Base-by-base conservation (phyloP, 305 asterid genomes). In the Solanum hybrid region DNA sequence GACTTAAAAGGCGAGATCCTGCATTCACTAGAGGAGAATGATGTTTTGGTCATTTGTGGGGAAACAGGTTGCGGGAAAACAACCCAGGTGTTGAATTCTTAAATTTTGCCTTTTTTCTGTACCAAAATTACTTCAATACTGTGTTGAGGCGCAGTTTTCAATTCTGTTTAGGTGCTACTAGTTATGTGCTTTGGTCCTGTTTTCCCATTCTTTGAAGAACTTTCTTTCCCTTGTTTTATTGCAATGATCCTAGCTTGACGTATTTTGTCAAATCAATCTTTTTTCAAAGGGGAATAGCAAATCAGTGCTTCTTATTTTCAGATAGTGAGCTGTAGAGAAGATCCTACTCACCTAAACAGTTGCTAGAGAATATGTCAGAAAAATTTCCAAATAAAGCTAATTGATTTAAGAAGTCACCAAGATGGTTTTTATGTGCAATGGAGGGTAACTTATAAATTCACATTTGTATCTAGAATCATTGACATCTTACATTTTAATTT, bases 11-110 rank as follows among this genome's bases (percentile, higher is more conserved):
- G 93, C 88, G 93, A 96, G 81, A 94, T 97, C 89, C 90, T 97
- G 89, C 94, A 88, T 91, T 92, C 93, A 86, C 96, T 97, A 64
- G 96, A 93, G 91, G 94, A 93, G 91, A 97, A 93, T 89, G 92
- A 94, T 90, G 99, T 95, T 89, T 92, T 96, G 92, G 99, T 97
- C 89, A 93, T 97, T 90, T 96, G 95, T 91, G 99, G 99, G 75
- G 99, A 97, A 95, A 97, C 99, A 42, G 99, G 99, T 86, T 97
- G 99, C 88, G 99, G 99, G 86, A 97, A 97, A 94, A 97, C 99
- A 89, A 97, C 99, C 89, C 99, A 97, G 99, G 99, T 97, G 87
- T 89, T 90, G 88, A 60, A 88, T 88, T 86, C 31, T n/a, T 88
- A 88, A 35, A 40, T 31, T 82, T 79, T 60, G n/a, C 46, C 51